phyloP scores from a whole-genome alignment of 2,329 filamentous ascomycete genomes.

The Capronia epimyces region DNA sequence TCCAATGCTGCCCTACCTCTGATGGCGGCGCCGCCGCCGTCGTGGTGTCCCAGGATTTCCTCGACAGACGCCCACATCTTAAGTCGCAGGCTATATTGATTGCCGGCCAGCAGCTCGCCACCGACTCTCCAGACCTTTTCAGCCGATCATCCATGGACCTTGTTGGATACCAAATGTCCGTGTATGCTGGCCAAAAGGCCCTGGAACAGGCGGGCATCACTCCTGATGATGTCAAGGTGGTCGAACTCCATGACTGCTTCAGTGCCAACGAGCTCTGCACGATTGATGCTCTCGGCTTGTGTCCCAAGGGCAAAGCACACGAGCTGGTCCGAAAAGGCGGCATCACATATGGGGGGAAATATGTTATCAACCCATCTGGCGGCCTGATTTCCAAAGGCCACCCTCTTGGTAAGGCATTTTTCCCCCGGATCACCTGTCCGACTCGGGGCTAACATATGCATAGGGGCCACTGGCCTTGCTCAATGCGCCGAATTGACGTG shows the following conservation, averaged over 20 bases:
- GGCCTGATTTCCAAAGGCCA: conserved; percentile 95
- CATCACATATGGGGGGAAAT: conserved; percentile 80
- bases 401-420: conserved; percentile 60
- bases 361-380: conserved; percentile 87
- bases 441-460: conserved; percentile 7
- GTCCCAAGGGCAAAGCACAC: conserved; percentile 75
- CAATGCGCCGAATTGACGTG: conserved; percentile 93
- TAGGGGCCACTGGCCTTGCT: conserved; percentile 74
- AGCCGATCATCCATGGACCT: conserved; percentile 76
- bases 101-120: conserved; percentile 81
- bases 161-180: conserved; percentile 81
- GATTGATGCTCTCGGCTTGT: conserved; percentile 79
- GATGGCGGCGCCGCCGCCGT: conserved; percentile 87
- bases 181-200: conserved; percentile 64
- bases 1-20: conserved; percentile 97
- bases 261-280: conserved; percentile 88
- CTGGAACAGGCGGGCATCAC: conserved; percentile 64
- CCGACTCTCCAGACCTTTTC: conserved; percentile 75
- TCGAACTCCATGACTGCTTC: conserved; percentile 96
- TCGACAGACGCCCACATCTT: conserved; percentile 77
- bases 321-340: conserved; percentile 81
- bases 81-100: conserved; percentile 78
- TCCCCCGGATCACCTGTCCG: neutral
- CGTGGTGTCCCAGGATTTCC: conserved; percentile 80
- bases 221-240: conserved; percentile 68